phyloP scores from a whole-genome alignment of 352 stramenopile genomes.

The Plasmopara muralis region DNA sequence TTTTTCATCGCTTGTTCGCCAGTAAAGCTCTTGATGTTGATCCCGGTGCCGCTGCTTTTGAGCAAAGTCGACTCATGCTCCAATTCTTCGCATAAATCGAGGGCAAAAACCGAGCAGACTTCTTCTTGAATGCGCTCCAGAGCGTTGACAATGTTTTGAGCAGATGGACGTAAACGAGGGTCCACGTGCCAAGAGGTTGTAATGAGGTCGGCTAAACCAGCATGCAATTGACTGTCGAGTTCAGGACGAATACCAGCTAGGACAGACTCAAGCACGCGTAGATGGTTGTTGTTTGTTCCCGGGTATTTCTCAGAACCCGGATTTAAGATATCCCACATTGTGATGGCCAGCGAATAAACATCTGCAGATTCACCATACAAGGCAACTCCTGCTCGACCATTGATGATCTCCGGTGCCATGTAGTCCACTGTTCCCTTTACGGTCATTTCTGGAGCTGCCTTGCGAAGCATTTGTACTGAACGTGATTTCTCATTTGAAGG shows the following conservation, averaged over 20 bases:
- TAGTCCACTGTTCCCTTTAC: slow-evolving; percentile 66
- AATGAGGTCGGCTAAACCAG: slow-evolving; percentile 31
- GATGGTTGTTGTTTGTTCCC: slow-evolving; percentile 38
- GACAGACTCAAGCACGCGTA: slow-evolving; percentile 44
- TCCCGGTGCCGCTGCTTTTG: slow-evolving; percentile 13
- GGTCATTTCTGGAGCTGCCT: slow-evolving; percentile 33
- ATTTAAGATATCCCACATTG: slow-evolving; percentile 66
- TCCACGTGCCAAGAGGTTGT: slow-evolving; percentile 36
- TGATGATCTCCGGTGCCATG: slow-evolving; percentile 75
- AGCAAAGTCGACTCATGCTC: slow-evolving; percentile 20
- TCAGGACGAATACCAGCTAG: slow-evolving; percentile 32
- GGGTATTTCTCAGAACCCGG: slow-evolving; percentile 45
- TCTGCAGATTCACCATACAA: slow-evolving; percentile 59
- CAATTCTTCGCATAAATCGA: slow-evolving; percentile 31
- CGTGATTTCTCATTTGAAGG: slow-evolving; percentile 1
- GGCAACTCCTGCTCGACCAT: slow-evolving; percentile 36
- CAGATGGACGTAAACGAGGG: slow-evolving; percentile 28
- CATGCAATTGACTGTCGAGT: slow-evolving; percentile 28
- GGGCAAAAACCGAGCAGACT: slow-evolving; percentile 28
- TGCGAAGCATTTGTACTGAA: slow-evolving; percentile 20
- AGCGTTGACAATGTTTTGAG: slow-evolving; percentile 33
- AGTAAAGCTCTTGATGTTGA: slow-evolving; percentile 23
- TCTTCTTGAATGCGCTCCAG: slow-evolving; percentile 49
- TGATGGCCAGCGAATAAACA: slow-evolving; percentile 64
- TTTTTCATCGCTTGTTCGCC: slow-evolving; percentile 20